Conservation (phyloP, 768 basidiomycete species). For the Suillus hirtellus region DNA sequence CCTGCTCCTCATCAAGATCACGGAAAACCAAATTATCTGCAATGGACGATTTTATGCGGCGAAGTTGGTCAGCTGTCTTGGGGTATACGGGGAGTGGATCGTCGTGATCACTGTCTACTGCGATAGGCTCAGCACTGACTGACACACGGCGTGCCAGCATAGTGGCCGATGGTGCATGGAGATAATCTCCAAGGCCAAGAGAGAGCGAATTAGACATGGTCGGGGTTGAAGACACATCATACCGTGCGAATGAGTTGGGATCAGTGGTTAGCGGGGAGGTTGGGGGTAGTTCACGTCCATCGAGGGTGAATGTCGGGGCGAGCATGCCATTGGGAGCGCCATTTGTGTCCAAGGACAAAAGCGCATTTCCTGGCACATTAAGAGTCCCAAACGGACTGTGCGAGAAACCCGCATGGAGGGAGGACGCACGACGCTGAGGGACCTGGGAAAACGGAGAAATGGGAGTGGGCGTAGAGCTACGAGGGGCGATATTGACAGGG, state of each 20-base stretch:
- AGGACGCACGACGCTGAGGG: slow-evolving; percentile 52
- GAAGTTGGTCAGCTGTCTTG: slow-evolving; percentile 83
- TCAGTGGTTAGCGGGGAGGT: slow-evolving; percentile 57
- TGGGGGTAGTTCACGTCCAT: slow-evolving; percentile 59
- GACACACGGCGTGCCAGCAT: slow-evolving; percentile 90
- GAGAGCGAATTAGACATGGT: slow-evolving; percentile 43
- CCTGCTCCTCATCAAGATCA: slow-evolving; percentile 95
- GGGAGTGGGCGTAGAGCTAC: slow-evolving; percentile 38
- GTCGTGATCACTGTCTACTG: slow-evolving; percentile 66
- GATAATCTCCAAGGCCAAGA: slow-evolving; percentile 56
- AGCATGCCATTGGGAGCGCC: slow-evolving; percentile 28
- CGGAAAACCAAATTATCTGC: slow-evolving; percentile 91
- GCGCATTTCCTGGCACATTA: slow-evolving; percentile 79
- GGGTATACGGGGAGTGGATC: slow-evolving; percentile 72
- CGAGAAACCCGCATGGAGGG: slow-evolving; percentile 50
- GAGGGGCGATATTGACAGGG: slow-evolving; percentile 36
- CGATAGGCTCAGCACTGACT: slow-evolving; percentile 94
- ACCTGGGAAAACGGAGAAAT: slow-evolving; percentile 60
- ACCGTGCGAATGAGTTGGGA: slow-evolving; percentile 51
- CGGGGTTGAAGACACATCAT: slow-evolving; percentile 45
- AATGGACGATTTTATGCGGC: slow-evolving; percentile 85
- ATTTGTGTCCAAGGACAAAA: slow-evolving; percentile 53
- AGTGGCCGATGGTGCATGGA: slow-evolving; percentile 73
- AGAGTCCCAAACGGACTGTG: slow-evolving; percentile 77
- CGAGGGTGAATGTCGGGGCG: slow-evolving; percentile 60